A percentile compares a stretch with the other conserved stretches of the same genome.
phyloP scores from a whole-genome alignment of 1,284 basidiomycete species.

The Pterula multifida region DNA sequence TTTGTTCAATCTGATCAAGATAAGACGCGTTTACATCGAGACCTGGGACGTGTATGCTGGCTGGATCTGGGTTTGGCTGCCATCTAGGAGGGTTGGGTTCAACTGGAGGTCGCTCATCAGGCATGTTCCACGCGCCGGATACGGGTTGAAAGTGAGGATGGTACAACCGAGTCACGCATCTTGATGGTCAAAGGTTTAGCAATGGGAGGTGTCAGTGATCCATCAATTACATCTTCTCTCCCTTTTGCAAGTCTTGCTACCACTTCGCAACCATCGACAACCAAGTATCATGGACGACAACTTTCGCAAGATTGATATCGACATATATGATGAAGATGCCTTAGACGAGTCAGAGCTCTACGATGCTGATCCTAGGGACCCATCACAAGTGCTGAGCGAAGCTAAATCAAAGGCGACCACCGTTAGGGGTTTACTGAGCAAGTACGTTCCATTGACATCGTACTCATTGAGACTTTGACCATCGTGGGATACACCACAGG shows the following conservation, averaged over 20 bases:
- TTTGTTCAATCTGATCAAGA: conserved; percentile 83
- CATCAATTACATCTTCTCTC: too few species aligned
- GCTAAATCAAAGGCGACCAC: neutral
- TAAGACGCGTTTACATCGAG: conserved; percentile 66
- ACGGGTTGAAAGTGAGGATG: neutral
- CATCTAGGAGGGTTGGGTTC: conserved; percentile 32
- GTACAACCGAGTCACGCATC: too few species aligned
- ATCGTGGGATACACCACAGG: conserved; percentile 15
- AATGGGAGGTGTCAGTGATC: too few species aligned
- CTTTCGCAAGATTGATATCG: conserved; percentile 92
- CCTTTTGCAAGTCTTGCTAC: too few species aligned
- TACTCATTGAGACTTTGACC: neutral
- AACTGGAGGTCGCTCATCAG: neutral
- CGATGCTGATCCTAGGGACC: conserved; percentile 75
- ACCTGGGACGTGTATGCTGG: conserved; percentile 58
- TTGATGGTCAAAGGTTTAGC: too few species aligned
- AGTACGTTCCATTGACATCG: neutral
- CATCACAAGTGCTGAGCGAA: conserved; percentile 47
- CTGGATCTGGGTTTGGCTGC: conserved; percentile 51
- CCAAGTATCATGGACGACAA: conserved; percentile 49
- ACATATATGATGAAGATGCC: conserved; percentile 87
- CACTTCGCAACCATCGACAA: too few species aligned
- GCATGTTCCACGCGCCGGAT: neutral
- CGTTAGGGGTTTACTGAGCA: conserved; percentile 1
- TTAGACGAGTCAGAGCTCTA: conserved; percentile 80